Evolutionary conservation across 2,329 filamentous ascomycete genomes (phyloP).

Genomic region (Claviceps arundinis): DNA sequence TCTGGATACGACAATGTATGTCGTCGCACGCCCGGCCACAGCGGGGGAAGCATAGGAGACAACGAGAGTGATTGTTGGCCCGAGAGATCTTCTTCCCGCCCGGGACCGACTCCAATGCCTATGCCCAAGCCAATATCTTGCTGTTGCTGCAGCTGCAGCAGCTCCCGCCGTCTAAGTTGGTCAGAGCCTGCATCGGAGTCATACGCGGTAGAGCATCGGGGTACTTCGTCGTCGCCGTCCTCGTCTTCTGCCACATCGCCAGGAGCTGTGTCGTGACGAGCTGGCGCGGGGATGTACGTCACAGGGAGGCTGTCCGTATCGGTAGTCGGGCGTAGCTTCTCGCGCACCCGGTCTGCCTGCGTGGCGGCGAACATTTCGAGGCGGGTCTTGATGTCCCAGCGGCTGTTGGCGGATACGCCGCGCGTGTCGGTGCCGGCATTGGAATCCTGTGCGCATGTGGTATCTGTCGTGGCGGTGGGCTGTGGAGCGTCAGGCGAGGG

Average conservation of each 20-base stretch:
- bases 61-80: constrained; percentile 14
- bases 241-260: constrained; percentile 45
- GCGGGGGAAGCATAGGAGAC: constrained; percentile 22
- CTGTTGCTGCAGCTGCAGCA: constrained; percentile 8
- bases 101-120: background rate
- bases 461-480: background rate
- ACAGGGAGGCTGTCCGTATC: constrained; percentile 44
- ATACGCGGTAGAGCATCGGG: constrained; percentile 4
- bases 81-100: background rate
- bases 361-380: constrained; percentile 48
- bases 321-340: constrained; percentile 39
- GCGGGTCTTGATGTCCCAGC: constrained; percentile 44
- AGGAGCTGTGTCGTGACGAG: constrained; percentile 41
- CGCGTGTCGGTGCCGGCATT: constrained; percentile 1
- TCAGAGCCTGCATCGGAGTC: constrained; percentile 1
- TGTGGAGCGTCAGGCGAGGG: background rate
- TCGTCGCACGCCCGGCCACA: constrained; percentile 29
- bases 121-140: background rate
- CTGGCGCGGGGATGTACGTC: constrained; percentile 48
- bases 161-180: background rate
- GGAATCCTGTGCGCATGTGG: background rate
- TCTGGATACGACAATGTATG: constrained; percentile 16
- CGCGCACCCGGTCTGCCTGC: constrained; percentile 46
- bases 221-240: constrained; percentile 39
- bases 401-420: constrained; percentile 12